Percentiles rank a stretch among this genome's conserved stretches.
Conservation (phyloP, 106 monocot genomes). For the Cymbidium sinense region DNA sequence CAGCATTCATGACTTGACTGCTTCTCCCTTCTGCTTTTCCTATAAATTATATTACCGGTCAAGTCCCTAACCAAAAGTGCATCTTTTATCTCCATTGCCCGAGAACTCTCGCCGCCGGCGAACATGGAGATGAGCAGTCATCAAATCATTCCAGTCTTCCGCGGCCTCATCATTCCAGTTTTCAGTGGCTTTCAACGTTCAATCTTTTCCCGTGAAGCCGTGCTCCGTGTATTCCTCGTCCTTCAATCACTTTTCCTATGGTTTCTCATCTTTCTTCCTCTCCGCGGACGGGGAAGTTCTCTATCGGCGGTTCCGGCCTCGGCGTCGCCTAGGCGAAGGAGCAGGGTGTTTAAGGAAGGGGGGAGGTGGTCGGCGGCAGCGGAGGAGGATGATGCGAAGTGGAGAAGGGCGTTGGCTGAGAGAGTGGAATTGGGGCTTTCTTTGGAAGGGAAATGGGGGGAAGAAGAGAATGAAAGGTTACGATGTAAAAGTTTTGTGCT, state of each 20-base stretch:
- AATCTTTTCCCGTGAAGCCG: conserved; percentile 21
- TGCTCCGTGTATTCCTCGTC: conserved; percentile 45
- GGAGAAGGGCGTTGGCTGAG: conserved; percentile 49
- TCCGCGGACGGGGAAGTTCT: conserved; percentile 13
- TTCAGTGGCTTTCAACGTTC: conserved; percentile 30
- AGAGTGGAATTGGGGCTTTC: conserved; percentile 24
- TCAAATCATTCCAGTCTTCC: background rate
- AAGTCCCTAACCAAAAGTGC: too few relatives aligned
- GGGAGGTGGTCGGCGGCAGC: conserved; percentile 14
- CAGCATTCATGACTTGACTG: too few relatives aligned
- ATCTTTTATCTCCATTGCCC: background rate
- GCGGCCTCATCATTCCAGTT: conserved; percentile 60
- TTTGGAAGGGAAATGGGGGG: background rate
- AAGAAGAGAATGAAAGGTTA: background rate
- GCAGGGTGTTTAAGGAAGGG: background rate
- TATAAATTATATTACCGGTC: too few relatives aligned
- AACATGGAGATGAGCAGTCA: conserved; percentile 23
- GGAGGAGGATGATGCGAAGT: conserved; percentile 43
- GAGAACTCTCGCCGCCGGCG: background rate
- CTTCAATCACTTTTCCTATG: conserved; percentile 55
- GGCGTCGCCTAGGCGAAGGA: background rate
- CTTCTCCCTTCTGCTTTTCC: too few relatives aligned
- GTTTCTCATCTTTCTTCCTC: conserved; percentile 45
- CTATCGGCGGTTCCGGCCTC: background rate
- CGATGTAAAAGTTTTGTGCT: conserved; percentile 35